These are phyloP conservation scores for Xerocomellus chrysenteron DNA, from an alignment of 768 basidiomycete genomes.

Conservation along the genomic window DNA sequence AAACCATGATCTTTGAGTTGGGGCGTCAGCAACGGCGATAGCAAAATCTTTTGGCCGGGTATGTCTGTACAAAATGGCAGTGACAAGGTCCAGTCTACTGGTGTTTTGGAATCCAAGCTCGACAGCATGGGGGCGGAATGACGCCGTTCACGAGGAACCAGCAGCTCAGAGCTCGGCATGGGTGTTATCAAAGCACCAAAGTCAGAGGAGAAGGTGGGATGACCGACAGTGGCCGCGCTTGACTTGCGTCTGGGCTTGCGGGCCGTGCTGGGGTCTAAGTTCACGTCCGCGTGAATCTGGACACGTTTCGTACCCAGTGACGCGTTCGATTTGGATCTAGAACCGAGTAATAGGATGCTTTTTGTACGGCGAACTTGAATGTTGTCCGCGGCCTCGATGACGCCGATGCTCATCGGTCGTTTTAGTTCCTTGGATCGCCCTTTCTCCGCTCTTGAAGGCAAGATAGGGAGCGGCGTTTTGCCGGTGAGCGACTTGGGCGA, in stretches of 20 bases:
- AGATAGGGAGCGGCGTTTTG: not conserved
- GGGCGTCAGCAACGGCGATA: not conserved
- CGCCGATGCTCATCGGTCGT: slow-evolving; percentile 28
- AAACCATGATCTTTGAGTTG: not conserved
- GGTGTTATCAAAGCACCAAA: not conserved
- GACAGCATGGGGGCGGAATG: slow-evolving; percentile 31
- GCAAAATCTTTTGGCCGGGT: slow-evolving; percentile 22
- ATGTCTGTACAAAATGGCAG: slow-evolving; percentile 30
- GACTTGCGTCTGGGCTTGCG: slow-evolving; percentile 28
- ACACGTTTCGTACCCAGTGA: slow-evolving; percentile 28
- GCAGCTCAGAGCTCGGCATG: slow-evolving; percentile 15
- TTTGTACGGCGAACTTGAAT: slow-evolving; percentile 29
- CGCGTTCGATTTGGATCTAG: slow-evolving; percentile 23
- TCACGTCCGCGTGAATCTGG: slow-evolving; percentile 28
- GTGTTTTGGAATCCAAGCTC: not conserved
- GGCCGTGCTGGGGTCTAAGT: slow-evolving; percentile 6
- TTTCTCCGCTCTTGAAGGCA: slow-evolving; percentile 9
- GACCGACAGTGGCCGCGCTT: slow-evolving; percentile 18
- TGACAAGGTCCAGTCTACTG: slow-evolving; percentile 31
- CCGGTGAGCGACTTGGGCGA: slow-evolving; percentile 5
- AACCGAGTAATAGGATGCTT: slow-evolving; percentile 31
- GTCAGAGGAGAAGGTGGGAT: not conserved
- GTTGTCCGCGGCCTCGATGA: slow-evolving; percentile 32
- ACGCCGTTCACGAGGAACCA: slow-evolving; percentile 29
- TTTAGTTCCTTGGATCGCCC: slow-evolving; percentile 12